Evolutionary conservation across 1,139 yeast genomes (phyloP).

Genomic region (Trichomonascaceae sp.): DNA sequence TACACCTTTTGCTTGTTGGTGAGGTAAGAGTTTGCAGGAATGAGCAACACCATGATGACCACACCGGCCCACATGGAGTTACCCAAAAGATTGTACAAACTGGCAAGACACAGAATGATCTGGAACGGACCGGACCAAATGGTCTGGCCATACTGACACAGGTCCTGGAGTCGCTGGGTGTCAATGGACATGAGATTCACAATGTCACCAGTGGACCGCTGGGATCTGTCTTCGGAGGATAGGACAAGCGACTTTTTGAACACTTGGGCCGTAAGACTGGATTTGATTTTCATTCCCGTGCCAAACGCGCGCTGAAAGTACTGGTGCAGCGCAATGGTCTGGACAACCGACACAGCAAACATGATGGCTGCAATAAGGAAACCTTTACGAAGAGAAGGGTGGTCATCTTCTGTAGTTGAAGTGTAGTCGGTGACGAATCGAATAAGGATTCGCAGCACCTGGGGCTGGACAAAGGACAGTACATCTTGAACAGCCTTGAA

Average conservation of each 20-base stretch:
- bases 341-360: constrained; percentile 72
- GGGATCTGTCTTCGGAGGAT: constrained; percentile 72
- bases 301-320: constrained; percentile 84
- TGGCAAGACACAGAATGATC: constrained; percentile 61
- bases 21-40: constrained; percentile 68
- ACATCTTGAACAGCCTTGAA: constrained; percentile 71
- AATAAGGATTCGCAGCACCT: constrained; percentile 60
- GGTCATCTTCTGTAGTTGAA: constrained; percentile 20
- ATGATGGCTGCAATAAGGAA: constrained; percentile 69
- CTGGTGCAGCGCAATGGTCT: constrained; percentile 81
- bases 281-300: constrained; percentile 78
- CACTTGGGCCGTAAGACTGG: constrained; percentile 65
- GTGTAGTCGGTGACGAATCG: constrained; percentile 69
- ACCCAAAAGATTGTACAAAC: constrained; percentile 67
- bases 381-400: constrained; percentile 61
- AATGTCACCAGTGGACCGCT: constrained; percentile 88
- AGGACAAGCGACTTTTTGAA: constrained; percentile 70
- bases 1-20: constrained; percentile 62
- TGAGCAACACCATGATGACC: constrained; percentile 63
- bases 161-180: constrained; percentile 84
- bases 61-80: constrained; percentile 98
- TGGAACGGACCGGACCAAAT: constrained; percentile 98
- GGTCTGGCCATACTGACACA: constrained; percentile 74
- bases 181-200: constrained; percentile 96
- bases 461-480: constrained; percentile 83